Evolutionary conservation across 768 basidiomycete genomes (phyloP), one percentile per base, ranked within the genome.

Genomic region (Termitomyces sp.): DNA sequence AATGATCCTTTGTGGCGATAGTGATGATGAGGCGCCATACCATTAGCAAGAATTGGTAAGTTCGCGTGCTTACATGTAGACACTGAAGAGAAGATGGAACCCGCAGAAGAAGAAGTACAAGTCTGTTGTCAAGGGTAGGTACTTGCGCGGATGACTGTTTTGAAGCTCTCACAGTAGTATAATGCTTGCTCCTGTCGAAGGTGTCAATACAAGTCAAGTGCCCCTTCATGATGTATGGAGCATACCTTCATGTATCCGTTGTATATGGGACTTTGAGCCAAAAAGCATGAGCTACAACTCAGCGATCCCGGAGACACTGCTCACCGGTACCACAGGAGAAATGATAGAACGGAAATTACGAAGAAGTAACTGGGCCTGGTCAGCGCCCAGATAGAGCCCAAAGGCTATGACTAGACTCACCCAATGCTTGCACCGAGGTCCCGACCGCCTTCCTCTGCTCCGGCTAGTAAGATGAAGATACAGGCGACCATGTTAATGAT

Each of bases 101-200:
- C 94, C 96, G 59, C 88, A 83, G 77, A 99, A 99, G 77, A 98
- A 86, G 82, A 98, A 96, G 81, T 94, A 99, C 65, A 97, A 75
- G 79, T 98, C 96, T 98, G 69, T 55, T 71, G 66, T 43, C 31
- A 62, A 65, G 66, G 65, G 71, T 69, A 61, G 67, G 66, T 72
- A 54, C 36, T 52, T 66, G 71, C 65, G 65, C 66, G 69, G 65
- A 53, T 50, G 64, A 67, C 66, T 70, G 54, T 61, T 56, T 64
- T 64, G 63, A 12, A 59, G 59, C 65, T 69, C 89, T 76, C 76
- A 93, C 93, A 96, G 76, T 91, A 96, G 79, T 95, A 96, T 71
- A 96, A 75, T 3, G 94, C 85, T 86, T 94, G 93, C 78, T 94
- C 92, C 93, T 94, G 75, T 63, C 64, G 64, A 55, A 54, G 57